Conservation (phyloP, 345 rosid species). For the Ailanthus altissimus region DNA sequence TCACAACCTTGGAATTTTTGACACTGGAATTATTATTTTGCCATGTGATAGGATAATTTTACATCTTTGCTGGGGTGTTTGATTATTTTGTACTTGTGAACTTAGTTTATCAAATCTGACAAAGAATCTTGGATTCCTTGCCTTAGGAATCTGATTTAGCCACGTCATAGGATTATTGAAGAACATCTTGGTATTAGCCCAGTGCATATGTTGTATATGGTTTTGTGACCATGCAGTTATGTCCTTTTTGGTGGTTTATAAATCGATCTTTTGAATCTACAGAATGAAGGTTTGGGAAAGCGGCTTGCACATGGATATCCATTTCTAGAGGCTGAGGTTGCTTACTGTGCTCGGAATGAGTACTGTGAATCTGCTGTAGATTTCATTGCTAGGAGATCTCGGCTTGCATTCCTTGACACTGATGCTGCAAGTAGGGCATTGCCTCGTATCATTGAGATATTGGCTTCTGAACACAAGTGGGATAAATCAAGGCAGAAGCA, state of each 20-base stretch:
- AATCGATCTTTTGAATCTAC: constrained; percentile 5
- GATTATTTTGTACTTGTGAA: neutral
- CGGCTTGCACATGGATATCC: constrained; percentile 89
- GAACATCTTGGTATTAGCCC: neutral
- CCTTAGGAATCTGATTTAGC: neutral
- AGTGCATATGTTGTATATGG: neutral
- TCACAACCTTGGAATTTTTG: neutral
- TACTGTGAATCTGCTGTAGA: constrained; percentile 91
- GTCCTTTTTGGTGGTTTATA: constrained; percentile 4
- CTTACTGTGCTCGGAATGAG: constrained; percentile 88
- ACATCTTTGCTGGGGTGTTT: neutral
- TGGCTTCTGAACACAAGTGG: constrained; percentile 77
- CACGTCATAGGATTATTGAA: neutral
- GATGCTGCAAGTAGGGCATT: constrained; percentile 88
- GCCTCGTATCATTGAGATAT: constrained; percentile 75
- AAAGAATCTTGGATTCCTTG: neutral
- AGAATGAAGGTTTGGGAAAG: constrained; percentile 92
- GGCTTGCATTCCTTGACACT: constrained; percentile 94
- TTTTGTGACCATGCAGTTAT: neutral
- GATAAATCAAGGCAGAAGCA: constrained; percentile 67
- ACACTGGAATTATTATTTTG: neutral
- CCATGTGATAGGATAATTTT: constrained; percentile 3
- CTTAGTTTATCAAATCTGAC: neutral
- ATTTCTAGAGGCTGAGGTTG: constrained; percentile 61
- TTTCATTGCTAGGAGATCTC: constrained; percentile 91